Percentiles rank a stretch among this genome's conserved stretches.
Conservation (phyloP, 83 land plant species). For the Thuja plicata region DNA sequence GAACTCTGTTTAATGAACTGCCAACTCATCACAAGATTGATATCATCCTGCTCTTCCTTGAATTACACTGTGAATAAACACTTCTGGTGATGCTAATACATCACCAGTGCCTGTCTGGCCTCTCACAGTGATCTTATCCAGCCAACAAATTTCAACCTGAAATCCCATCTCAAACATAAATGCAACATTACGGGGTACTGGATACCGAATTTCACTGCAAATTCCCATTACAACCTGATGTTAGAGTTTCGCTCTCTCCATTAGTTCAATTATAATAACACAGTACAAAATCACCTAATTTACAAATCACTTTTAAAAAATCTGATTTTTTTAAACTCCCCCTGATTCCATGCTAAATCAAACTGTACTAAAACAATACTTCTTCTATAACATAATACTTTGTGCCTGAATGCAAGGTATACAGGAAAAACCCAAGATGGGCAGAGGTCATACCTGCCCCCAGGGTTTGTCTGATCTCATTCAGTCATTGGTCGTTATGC, state of each 20-base stretch:
- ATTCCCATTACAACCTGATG: background rate
- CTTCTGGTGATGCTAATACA: background rate
- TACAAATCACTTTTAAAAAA: background rate
- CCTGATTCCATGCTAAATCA: background rate
- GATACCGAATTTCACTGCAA: background rate
- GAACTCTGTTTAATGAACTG: background rate
- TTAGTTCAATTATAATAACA: background rate
- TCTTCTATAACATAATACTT: background rate
- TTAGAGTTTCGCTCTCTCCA: background rate
- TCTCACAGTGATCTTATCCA: background rate
- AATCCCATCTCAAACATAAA: background rate
- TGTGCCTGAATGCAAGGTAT: background rate
- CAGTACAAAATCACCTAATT: background rate
- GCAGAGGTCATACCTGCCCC: background rate
- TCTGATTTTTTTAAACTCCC: background rate
- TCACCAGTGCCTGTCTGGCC: background rate
- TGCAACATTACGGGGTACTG: background rate
- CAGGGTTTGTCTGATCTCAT: background rate
- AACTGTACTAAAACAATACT: background rate
- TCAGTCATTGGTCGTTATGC: background rate
- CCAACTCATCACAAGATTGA: background rate
- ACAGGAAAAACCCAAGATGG: background rate
- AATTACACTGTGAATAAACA: background rate
- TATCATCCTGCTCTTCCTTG: background rate
- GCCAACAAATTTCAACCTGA: background rate